Conservation (phyloP, 2,329 filamentous ascomycete species). For the Monilinia aucupariae region DNA sequence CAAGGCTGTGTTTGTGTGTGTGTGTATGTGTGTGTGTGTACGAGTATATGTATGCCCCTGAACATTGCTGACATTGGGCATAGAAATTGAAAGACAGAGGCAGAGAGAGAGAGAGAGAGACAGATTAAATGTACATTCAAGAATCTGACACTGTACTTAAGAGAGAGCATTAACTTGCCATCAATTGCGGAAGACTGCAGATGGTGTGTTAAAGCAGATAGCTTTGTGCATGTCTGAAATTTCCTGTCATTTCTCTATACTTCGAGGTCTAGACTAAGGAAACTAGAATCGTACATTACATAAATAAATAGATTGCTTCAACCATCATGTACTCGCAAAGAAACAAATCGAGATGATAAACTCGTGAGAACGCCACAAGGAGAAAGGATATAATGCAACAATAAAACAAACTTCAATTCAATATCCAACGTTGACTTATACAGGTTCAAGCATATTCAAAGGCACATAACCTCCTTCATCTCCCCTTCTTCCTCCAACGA, state of each 20-base stretch:
- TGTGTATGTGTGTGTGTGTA: background rate
- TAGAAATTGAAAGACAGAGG: background rate
- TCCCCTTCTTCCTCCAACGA: constrained; percentile 38
- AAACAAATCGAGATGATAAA: background rate
- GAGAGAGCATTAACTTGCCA: background rate
- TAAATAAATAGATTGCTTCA: background rate
- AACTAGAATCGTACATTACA: background rate
- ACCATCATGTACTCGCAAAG: background rate
- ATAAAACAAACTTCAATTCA: background rate
- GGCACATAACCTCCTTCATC: constrained; percentile 56
- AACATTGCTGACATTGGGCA: background rate
- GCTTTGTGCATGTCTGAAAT: background rate
- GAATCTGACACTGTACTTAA: background rate
- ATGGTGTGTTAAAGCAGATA: background rate
- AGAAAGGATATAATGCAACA: background rate
- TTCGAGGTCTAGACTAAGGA: background rate
- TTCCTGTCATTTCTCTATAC: background rate
- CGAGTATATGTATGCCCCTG: background rate
- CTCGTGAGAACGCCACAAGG: background rate
- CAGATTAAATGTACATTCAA: background rate
- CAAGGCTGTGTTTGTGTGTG: background rate
- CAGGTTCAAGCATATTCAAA: constrained; percentile 38
- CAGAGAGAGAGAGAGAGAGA: background rate
- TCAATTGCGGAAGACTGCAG: background rate
- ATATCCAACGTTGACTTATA: constrained; percentile 5